Evolutionary conservation across 2,329 filamentous ascomycete species (phyloP), one percentile per base, ranked within the genome.

Genomic region (Camillea tinctor): DNA sequence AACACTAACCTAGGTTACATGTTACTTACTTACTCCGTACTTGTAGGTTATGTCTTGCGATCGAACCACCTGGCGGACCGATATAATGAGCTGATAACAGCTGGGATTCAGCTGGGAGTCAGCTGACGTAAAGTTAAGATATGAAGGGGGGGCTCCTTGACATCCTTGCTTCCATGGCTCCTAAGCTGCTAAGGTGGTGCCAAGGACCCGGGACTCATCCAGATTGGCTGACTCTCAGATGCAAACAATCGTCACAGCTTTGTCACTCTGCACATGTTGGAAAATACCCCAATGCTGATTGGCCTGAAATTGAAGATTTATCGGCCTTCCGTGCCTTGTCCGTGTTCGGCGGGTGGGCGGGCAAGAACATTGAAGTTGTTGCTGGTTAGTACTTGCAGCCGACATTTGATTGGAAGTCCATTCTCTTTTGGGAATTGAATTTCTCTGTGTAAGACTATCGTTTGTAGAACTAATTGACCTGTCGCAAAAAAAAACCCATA

Each of bases 321-420:
- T 62, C 64, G 65, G 66, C 62, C 60, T 57, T n/a, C 59, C 60
- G 68, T 57, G 50, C 64, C 64, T 62, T 59, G 57, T 61, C 65
- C 63, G 66, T 62, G 59, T 59, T 68, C 68, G 65, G 66, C 68
- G 59, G 58, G 50, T n/a, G n/a, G n/a, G n/a, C n/a, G n/a, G n/a
- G n/a, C n/a, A n/a, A n/a, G n/a, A n/a, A n/a, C n/a, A n/a, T n/a
- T n/a, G n/a, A n/a, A n/a, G n/a, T n/a, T n/a, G n/a, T n/a, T n/a
- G n/a, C 56, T 53, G n/a, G 9, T 24, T 26, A 19, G 56, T 60
- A 30, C 58, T 61, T 65, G 64, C 61, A 65, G 61, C 60, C 55
- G 58, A 52, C 17, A 40, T 11, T 20, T 36, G 48, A n/a, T 30
- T 48, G 53, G n/a, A 20, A 19, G 26, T 13, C 30, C 23, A 30